These are phyloP conservation scores for Cladosporium cucumerinum DNA, from an alignment of 2,329 filamentous ascomycete genomes.

Conservation along the genomic window DNA sequence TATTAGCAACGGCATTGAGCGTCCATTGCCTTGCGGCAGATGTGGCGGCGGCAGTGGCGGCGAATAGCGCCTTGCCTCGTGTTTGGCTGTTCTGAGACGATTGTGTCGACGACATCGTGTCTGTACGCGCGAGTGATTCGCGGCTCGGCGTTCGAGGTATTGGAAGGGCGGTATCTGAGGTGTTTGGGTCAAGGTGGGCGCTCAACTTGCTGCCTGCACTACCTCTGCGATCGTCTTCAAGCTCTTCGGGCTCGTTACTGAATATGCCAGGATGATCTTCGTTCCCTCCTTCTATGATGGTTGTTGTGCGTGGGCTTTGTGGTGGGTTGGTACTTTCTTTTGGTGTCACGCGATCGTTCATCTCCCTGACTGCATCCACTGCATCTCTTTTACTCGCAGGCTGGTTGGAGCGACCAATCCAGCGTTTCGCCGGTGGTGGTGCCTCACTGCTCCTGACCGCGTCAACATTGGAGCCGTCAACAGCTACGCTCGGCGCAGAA, in stretches of 20 bases:
- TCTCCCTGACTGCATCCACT: constrained; percentile 30
- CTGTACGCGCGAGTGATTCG: constrained; percentile 7
- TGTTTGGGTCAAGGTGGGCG: background rate
- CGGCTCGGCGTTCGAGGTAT: constrained; percentile 5
- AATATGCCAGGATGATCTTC: background rate
- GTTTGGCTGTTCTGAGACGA: constrained; percentile 8
- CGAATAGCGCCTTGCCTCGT: constrained; percentile 29
- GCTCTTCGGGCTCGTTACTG: constrained; percentile 1
- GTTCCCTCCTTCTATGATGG: background rate
- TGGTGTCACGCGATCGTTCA: constrained; percentile 21
- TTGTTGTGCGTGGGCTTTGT: background rate
- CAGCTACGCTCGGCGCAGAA: constrained; percentile 27
- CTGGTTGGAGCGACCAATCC: constrained; percentile 10
- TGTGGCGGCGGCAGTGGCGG: constrained; percentile 33
- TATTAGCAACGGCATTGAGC: constrained; percentile 30
- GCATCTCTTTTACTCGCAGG: constrained; percentile 23
- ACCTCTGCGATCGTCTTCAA: constrained; percentile 1
- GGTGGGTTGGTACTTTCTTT: background rate
- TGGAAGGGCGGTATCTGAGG: constrained; percentile 2
- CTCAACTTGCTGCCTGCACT: constrained; percentile 2
- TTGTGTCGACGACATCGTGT: constrained; percentile 7
- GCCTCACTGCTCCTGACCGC: constrained; percentile 26
- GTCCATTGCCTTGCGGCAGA: constrained; percentile 32
- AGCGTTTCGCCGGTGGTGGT: constrained; percentile 17
- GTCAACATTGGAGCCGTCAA: constrained; percentile 29